Evolutionary conservation across 23 red algal genomes (phyloP), one percentile per base, ranked within the genome.

Genomic region (Porphyridium purpureum): DNA sequence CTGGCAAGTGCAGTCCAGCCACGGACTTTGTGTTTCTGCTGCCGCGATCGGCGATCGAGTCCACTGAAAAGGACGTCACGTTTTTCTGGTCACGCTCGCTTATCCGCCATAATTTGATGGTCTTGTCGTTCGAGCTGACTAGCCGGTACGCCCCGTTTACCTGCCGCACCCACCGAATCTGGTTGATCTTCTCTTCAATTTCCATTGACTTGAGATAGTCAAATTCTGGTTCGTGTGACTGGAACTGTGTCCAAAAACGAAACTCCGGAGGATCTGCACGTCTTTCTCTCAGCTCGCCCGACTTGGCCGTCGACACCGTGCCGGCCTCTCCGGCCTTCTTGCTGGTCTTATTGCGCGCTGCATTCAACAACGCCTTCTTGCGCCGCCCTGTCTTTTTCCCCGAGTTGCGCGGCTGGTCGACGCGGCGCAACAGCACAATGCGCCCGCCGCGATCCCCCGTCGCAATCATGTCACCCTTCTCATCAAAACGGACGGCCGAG

Each of bases 121-220:
- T 94, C 50, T 94, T 94, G 35, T 94, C 87, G 61, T 94, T 94
- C 5, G 75, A 83, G 4, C 76, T 70, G 2, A 94, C 35, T 11
- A 94, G 69, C n/a, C 77, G 87, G 31, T 72, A 62, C 4, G 63
- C 67, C 24, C 47, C 65, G 36, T 62, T 42, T 14, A 66, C 63
- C 27, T 66, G 59, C 20, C 65, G 59, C 56, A 67, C 80, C 87
- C 87, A 94, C 11, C 80, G 66, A 50, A 94, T 83, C 46, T 84
- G 72, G 58, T 82, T 94, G 53, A 94, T 79, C 68, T 94, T 94
- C 62, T 94, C 87, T 42, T 94, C 87, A 47, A 94, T 94, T 56
- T 94, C 87, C 59, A 94, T 72, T 33, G 65, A 74, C 70, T 94
- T 94, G 50, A 94, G 52, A 55, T 94, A 94, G 36, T 94, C 87